Evolutionary conservation across 2,329 filamentous ascomycete species (phyloP).

Genomic region (Kalaharituber pfeilii): DNA sequence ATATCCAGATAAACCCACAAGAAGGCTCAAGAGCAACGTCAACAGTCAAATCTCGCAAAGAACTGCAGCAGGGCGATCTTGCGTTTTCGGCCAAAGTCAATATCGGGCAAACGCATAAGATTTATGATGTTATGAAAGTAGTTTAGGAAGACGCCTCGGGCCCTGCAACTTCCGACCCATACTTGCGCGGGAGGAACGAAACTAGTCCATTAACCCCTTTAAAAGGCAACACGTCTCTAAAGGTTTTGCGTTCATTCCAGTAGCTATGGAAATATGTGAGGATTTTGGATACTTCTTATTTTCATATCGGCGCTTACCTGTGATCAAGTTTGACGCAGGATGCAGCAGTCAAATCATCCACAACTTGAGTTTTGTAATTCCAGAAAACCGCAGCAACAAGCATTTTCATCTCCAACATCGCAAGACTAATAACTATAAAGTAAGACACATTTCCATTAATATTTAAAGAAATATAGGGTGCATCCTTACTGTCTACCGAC

Average conservation of each 20-base stretch:
- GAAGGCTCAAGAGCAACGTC: too few species aligned
- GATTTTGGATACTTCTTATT: too few species aligned
- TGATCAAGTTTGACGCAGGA: too few species aligned
- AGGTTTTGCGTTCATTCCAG: slow-evolving; percentile 11
- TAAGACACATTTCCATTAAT: slow-evolving; percentile 25
- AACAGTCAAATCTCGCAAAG: too few species aligned
- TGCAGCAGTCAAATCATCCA: too few species aligned
- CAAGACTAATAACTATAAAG: not conserved
- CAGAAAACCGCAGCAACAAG: not conserved
- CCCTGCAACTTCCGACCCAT: not conserved
- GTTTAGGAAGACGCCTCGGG: too few species aligned
- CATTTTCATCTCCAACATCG: not conserved
- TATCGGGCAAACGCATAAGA: too few species aligned
- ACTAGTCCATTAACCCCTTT: slow-evolving; percentile 10
- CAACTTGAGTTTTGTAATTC: not conserved
- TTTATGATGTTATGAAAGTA: too few species aligned
- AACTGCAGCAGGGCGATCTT: too few species aligned
- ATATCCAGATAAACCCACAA: too few species aligned
- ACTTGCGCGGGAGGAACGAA: slow-evolving; percentile 4
- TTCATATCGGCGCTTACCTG: too few species aligned
- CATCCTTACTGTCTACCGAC: slow-evolving; percentile 16
- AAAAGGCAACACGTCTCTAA: slow-evolving; percentile 15
- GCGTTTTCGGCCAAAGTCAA: too few species aligned
- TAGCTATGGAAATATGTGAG: slow-evolving; percentile 7
- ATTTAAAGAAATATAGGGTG: not conserved